Base-by-base conservation (phyloP, 2,329 filamentous ascomycete genomes). In the Fusarium albosuccineum region DNA sequence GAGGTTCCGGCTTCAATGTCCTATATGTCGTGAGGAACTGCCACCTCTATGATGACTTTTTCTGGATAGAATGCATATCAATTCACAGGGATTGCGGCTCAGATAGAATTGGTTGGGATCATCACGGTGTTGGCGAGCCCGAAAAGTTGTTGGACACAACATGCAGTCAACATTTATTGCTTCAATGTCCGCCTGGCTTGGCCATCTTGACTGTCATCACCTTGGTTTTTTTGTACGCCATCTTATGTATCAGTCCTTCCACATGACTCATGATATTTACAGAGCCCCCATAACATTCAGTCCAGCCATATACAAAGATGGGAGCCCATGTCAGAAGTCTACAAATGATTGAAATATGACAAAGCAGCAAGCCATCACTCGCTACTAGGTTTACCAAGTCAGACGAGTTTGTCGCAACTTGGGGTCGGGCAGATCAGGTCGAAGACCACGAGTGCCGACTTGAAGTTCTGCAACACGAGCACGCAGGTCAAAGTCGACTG, bases 1-100 rank as follows among this genome's bases (percentile, higher is more conserved):
- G 92, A 87, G 92, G 75, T 94, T 97, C 77, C 83, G 95, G 60
- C 80, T 99, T 74, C 93, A 97, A 81, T 99, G 96, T 80, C 96
- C 96, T 1, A 97, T 97, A 69, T 98, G 96, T 80, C 86, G 96
- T 70, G 94, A 97, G 81, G 91, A 92, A 61, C 79, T 98, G 73
- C 95, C 95, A 52, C 93, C 94, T 42, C 79, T 97, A 76, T 97
- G 85, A 82, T 36, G 16, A 54, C 10, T 36, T 17, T 22, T 37
- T 9, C 26, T 26, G 36, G 17, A 50, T 40, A 29, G 17, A 22
- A 22, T 22, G 17, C 17, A 22, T 22, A 22, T 22, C 17, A 22
- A 22, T 22, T 22, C 17, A 11, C 9, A 41, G 41, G 40, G 13
- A 29, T 49, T 40, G 14, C 49, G 40, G 14, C 29, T 40, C 39